Evolutionary conservation across 768 basidiomycete genomes (phyloP).

Genomic region (Calocera cornea): DNA sequence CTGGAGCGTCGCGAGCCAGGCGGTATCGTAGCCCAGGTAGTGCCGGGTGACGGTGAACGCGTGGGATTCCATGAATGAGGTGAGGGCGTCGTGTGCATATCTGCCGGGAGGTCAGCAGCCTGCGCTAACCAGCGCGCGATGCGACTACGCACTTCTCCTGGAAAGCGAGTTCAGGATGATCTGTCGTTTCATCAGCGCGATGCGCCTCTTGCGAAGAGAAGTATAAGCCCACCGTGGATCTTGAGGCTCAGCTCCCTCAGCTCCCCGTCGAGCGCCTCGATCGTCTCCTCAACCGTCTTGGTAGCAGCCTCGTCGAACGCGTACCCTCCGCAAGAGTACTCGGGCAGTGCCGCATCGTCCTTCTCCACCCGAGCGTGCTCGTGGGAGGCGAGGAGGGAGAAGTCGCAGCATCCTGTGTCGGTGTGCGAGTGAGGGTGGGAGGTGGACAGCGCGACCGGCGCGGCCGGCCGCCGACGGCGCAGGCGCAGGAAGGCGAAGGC

Average conservation of each 20-base stretch:
- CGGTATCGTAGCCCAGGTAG: background rate
- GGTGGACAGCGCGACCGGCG: too few species aligned
- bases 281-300: conserved; percentile 41
- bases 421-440: too few species aligned
- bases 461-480: too few species aligned
- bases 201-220: background rate
- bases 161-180: conserved; percentile 16
- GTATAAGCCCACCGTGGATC: conserved; percentile 43
- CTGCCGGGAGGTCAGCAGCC: background rate
- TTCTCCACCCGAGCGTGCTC: background rate
- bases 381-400: background rate
- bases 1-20: background rate
- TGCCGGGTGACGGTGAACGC: background rate
- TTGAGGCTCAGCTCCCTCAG: conserved; percentile 51
- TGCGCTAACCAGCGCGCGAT: background rate
- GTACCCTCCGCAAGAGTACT: background rate
- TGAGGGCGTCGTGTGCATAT: background rate
- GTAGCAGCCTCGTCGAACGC: background rate
- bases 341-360: background rate
- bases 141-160: conserved; percentile 13
- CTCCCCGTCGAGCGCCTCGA: conserved; percentile 42
- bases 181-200: conserved; percentile 8
- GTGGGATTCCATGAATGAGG: background rate
- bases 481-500: too few species aligned
- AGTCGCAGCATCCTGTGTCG: background rate